Percentiles rank a stretch among this genome's conserved stretches.
Conservation (phyloP, 2,329 filamentous ascomycete genomes). For the Fusarium duplospermum region DNA sequence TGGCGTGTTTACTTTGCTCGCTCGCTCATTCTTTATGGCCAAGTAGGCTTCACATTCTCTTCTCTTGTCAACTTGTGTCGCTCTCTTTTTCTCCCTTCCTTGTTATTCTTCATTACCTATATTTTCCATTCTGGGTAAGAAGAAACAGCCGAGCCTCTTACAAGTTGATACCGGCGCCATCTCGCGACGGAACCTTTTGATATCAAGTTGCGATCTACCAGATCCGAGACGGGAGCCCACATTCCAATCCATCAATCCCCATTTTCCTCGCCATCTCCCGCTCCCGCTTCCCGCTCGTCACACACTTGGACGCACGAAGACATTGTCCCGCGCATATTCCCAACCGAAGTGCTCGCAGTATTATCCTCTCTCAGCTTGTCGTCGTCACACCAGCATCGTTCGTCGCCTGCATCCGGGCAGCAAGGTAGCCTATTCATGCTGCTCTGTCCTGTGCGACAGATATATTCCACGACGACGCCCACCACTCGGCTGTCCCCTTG, state of each 20-base stretch:
- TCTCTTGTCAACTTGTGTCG: slow-evolving; percentile 23
- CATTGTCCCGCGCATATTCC: slow-evolving; percentile 19
- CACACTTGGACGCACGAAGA: slow-evolving; percentile 27
- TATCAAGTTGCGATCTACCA: slow-evolving; percentile 29
- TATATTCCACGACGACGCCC: slow-evolving; percentile 19
- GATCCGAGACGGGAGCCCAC: slow-evolving; percentile 27
- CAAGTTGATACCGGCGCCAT: slow-evolving; percentile 24
- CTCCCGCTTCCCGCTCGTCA: slow-evolving; percentile 14
- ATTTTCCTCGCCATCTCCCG: slow-evolving; percentile 6
- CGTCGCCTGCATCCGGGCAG: slow-evolving; percentile 17
- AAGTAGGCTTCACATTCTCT: slow-evolving; percentile 24
- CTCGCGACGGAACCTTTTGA: slow-evolving; percentile 25
- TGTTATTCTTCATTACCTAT: slow-evolving; percentile 7
- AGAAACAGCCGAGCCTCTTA: slow-evolving; percentile 15
- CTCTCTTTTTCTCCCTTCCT: slow-evolving; percentile 11
- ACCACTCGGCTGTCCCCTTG: slow-evolving; percentile 18
- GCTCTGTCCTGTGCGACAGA: slow-evolving; percentile 18
- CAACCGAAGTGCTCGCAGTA: slow-evolving; percentile 22
- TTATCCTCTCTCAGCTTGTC: neutral
- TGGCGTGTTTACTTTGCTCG: slow-evolving; percentile 18
- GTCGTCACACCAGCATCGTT: slow-evolving; percentile 18
- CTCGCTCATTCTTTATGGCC: slow-evolving; percentile 21
- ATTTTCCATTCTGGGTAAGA: slow-evolving; percentile 36
- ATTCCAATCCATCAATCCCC: slow-evolving; percentile 30
- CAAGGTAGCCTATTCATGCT: slow-evolving; percentile 29